Evolutionary conservation across 768 basidiomycete species (phyloP).

Genomic region (Trametes meyenii): DNA sequence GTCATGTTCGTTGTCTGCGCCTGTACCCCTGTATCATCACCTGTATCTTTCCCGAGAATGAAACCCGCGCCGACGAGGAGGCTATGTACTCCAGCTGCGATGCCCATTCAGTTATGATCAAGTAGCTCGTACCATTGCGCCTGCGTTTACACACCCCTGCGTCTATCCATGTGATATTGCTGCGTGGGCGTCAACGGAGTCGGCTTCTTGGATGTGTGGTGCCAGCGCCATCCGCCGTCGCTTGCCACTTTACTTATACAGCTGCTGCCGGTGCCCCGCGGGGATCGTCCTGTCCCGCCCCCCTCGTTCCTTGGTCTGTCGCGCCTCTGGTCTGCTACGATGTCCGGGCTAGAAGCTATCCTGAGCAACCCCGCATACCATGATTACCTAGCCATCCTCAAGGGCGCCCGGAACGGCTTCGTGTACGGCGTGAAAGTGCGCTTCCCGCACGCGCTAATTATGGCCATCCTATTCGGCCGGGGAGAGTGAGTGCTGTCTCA

Average conservation of each 20-base stretch:
- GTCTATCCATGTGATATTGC: conserved; percentile 18
- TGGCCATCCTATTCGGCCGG: conserved; percentile 92
- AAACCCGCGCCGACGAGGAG: neutral
- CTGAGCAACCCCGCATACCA: conserved; percentile 73
- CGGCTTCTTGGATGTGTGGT: conserved; percentile 14
- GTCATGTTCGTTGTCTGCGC: neutral
- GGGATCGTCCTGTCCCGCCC: conserved; percentile 1
- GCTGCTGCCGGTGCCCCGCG: neutral
- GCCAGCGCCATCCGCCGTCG: conserved; percentile 3
- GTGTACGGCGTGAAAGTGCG: conserved; percentile 91
- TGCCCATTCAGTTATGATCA: neutral
- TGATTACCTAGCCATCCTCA: conserved; percentile 90
- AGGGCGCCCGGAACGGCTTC: conserved; percentile 90
- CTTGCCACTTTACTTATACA: conserved; percentile 8
- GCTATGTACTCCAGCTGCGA: neutral
- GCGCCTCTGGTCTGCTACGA: conserved; percentile 14
- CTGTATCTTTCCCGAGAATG: neutral
- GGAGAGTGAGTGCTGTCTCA: conserved; percentile 69
- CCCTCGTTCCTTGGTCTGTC: neutral
- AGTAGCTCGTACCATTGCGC: neutral
- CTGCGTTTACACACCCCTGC: neutral
- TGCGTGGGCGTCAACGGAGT: conserved; percentile 5
- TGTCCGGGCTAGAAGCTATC: conserved; percentile 44
- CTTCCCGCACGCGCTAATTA: conserved; percentile 95
- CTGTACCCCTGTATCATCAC: neutral